phyloP scores from a whole-genome alignment of 2,329 filamentous ascomycete species.

The Lachnellula hyalina region DNA sequence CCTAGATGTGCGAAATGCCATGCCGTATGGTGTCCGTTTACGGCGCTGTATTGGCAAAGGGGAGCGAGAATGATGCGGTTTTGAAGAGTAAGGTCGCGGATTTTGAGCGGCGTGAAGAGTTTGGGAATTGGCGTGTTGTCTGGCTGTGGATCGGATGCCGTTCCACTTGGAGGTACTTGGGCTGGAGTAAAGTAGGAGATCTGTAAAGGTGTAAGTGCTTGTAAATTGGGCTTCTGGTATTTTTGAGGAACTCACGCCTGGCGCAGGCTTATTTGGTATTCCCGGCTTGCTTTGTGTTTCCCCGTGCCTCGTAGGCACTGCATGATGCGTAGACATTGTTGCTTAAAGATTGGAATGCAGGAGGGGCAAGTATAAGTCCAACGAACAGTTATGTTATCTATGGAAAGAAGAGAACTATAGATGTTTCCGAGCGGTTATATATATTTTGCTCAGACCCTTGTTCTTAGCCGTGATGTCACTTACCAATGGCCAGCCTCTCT shows the following conservation, averaged over 20 bases:
- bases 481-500: neutral
- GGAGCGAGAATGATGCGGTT: constrained; percentile 62
- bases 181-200: constrained; percentile 42
- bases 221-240: neutral
- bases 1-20: constrained; percentile 82
- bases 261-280: constrained; percentile 23
- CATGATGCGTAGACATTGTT: constrained; percentile 20
- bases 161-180: constrained; percentile 41
- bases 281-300: constrained; percentile 9
- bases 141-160: constrained; percentile 39
- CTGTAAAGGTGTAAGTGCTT: constrained; percentile 12
- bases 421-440: neutral
- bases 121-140: constrained; percentile 47
- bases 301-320: constrained; percentile 13
- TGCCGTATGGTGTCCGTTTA: constrained; percentile 68
- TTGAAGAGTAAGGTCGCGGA: constrained; percentile 50
- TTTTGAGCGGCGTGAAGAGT: constrained; percentile 37
- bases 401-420: neutral
- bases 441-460: no score
- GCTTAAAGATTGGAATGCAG: neutral
- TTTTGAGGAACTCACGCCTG: constrained; percentile 16
- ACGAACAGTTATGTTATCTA: neutral
- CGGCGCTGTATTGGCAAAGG: constrained; percentile 61
- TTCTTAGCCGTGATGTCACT: no score
- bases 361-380: neutral